phyloP scores from a whole-genome alignment of 73 alveolate genomes.

The Uronychia binucleata region DNA sequence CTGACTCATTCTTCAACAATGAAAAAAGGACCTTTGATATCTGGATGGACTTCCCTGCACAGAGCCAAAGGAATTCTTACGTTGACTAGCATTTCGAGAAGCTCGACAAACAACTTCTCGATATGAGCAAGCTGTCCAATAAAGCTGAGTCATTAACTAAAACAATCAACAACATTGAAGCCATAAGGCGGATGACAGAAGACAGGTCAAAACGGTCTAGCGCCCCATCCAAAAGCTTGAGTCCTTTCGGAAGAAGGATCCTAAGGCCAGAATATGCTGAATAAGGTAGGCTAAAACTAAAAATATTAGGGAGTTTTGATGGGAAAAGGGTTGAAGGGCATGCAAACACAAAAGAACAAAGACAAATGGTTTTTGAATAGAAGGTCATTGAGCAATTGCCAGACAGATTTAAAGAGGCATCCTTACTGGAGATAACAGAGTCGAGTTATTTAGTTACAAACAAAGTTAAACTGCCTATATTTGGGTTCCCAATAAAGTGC shows the following conservation, averaged over 20 bases:
- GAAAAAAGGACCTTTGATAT: slow-evolving; percentile 59
- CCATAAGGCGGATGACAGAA: slow-evolving; percentile 18
- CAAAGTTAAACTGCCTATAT: slow-evolving; percentile 52
- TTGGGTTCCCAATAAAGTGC: slow-evolving; percentile 31
- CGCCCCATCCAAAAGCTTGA: neutral
- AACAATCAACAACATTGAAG: slow-evolving; percentile 57
- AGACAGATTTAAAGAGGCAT: slow-evolving; percentile 40
- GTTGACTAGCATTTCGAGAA: slow-evolving; percentile 53
- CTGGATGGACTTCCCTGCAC: slow-evolving; percentile 61
- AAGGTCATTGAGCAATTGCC: slow-evolving; percentile 46
- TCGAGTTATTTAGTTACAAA: slow-evolving; percentile 41
- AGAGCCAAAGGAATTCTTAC: slow-evolving; percentile 2
- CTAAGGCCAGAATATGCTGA: no score
- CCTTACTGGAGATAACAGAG: slow-evolving; percentile 50
- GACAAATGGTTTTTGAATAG: slow-evolving; percentile 17
- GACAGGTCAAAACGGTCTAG: neutral
- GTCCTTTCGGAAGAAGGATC: neutral
- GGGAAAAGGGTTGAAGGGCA: no score
- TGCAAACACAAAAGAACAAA: neutral
- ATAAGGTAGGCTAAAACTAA: no score
- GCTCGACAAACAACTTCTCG: slow-evolving; percentile 47
- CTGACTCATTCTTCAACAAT: slow-evolving; percentile 35
- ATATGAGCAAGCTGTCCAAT: slow-evolving; percentile 34
- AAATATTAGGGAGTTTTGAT: no score
- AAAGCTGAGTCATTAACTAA: slow-evolving; percentile 36